These are phyloP conservation scores for Alternaria rosae DNA, from an alignment of 2,329 filamentous ascomycete genomes.

Conservation along the genomic window DNA sequence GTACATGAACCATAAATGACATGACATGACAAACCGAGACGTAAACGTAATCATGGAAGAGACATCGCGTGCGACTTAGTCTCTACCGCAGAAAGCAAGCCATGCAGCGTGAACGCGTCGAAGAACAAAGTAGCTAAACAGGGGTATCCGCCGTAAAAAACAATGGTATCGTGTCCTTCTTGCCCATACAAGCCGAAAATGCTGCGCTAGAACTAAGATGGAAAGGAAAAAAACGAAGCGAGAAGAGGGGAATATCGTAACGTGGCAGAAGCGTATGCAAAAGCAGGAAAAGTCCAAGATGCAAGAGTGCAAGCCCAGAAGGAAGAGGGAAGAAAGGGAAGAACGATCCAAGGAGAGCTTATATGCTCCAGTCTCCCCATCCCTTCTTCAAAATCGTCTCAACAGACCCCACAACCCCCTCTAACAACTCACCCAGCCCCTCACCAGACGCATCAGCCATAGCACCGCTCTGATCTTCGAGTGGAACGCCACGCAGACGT, in stretches of 20 bases:
- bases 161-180: background rate
- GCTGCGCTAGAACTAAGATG: background rate
- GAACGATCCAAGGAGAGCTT: no score
- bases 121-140: background rate
- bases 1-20: background rate
- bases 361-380: no score
- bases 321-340: background rate
- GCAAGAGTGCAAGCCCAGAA: background rate
- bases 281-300: background rate
- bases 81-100: background rate
- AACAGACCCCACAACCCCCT: conserved; percentile 36
- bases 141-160: conserved; percentile 7
- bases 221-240: background rate
- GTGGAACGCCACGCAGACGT: conserved; percentile 28
- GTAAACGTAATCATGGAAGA: background rate
- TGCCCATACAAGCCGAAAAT: background rate
- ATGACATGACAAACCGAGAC: background rate
- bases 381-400: conserved; percentile 38
- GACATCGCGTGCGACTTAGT: background rate
- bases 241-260: background rate
- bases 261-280: background rate
- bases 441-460: conserved; percentile 24
- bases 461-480: conserved; percentile 24
- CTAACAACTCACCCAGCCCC: conserved; percentile 40
- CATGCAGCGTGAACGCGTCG: background rate